Evolutionary conservation across 805 yeast genomes (phyloP), one percentile per base, ranked within the genome.

Genomic region (Candida berthetii): DNA sequence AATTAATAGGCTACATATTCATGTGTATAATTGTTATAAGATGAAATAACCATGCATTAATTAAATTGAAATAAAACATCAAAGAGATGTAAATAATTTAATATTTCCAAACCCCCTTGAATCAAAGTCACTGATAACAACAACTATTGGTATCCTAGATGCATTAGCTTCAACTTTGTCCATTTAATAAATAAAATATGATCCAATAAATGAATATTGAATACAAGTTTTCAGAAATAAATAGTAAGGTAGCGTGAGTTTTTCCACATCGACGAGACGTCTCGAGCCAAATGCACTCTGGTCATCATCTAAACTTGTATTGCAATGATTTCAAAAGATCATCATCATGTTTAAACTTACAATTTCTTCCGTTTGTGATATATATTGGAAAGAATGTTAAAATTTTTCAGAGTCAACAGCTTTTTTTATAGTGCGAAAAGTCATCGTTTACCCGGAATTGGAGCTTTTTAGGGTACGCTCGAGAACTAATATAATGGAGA

Each of bases 251-350:
- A 89, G 96, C 96, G 82, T 76, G 96, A 80, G 72, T 86, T 85
- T 86, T 86, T 89, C 96, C 96, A 89, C 96, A 89, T 75, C 90
- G 89, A 85, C 89, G 72, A 65, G 71, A 74, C 62, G 85, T 85
- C 96, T 88, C 95, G 96, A 89, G 96, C 96, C 96, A 89, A 89
- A 89, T 89, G 96, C 96, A 87, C 96, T 89, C 96, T 46, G 42
- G 53, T 51, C 55, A 51, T 52, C 54, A 48, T 46, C 25, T 17
- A 11, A 36, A 38, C 29, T 13, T 27, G 24, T 22, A 22, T 8
- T 22, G 24, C 24, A 22, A 22, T 22, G 8, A 22, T 8, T n/a
- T 22, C 24, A 22, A 22, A 22, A 22, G 6, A 8, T 22, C 8
- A 22, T 6, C 8, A 8, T 27, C n/a, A 13, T 27, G n/a, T 27